phyloP scores from a whole-genome alignment of 1,284 basidiomycete species.

The Hemileccinum hortonii region DNA sequence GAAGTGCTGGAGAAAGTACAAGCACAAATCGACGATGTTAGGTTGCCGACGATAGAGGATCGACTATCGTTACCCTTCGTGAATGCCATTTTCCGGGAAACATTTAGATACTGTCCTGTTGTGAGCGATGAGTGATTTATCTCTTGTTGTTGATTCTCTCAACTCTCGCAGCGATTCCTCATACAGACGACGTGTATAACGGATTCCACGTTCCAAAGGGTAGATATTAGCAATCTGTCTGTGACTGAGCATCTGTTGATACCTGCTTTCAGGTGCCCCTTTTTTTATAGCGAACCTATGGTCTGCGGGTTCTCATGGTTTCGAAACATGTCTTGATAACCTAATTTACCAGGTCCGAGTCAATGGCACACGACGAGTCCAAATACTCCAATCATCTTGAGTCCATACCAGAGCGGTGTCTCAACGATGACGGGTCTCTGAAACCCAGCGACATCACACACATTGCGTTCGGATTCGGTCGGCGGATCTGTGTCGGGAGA shows the following conservation, averaged over 20 bases:
- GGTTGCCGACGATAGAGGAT: not conserved
- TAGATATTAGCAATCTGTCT: not conserved
- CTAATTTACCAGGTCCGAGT: not conserved
- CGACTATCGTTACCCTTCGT: not conserved
- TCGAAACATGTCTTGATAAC: not conserved
- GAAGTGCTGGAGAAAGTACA: conserved; percentile 6
- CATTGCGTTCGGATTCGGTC: not conserved
- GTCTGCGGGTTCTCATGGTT: not conserved
- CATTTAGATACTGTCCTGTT: not conserved
- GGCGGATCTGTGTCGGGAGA: not conserved
- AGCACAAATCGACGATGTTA: conserved; percentile 8
- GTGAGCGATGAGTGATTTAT: not conserved
- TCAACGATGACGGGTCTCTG: not conserved
- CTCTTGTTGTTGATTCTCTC: no score
- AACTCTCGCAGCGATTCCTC: not conserved
- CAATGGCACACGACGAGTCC: not conserved
- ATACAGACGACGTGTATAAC: not conserved
- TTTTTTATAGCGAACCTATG: not conserved
- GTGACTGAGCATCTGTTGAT: not conserved
- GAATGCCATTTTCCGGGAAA: no score
- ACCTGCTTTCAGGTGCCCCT: not conserved
- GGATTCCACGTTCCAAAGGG: not conserved
- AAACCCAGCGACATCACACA: not conserved
- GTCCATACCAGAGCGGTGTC: not conserved
- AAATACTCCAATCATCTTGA: not conserved